Conservation (phyloP, 371 early-diverging fungal species). For the Mucor sp. region DNA sequence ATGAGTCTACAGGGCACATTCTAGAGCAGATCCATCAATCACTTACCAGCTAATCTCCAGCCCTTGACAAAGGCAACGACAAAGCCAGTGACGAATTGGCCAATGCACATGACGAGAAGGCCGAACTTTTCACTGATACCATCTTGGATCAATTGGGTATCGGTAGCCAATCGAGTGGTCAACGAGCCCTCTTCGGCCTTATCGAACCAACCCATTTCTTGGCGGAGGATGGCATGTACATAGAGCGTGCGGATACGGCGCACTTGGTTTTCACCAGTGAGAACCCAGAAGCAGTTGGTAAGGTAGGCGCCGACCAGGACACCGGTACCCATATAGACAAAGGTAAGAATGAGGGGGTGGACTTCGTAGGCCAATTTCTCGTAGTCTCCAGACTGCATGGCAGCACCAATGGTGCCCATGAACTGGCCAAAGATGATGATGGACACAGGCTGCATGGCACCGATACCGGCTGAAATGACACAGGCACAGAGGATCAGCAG, state of each 20-base stretch:
- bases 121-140: conserved; percentile 90
- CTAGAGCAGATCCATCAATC: background rate
- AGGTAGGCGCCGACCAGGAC: conserved; percentile 38
- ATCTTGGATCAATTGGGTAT: conserved; percentile 82
- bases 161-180: conserved; percentile 77
- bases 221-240: conserved; percentile 80
- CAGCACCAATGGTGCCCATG: conserved; percentile 21
- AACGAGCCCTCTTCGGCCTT: conserved; percentile 66
- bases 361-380: conserved; percentile 10
- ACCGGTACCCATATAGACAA: conserved; percentile 53
- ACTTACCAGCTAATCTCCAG: conserved; percentile 71
- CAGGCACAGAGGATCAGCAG: conserved; percentile 44
- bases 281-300: conserved; percentile 43
- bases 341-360: conserved; percentile 33
- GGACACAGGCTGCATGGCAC: conserved; percentile 34
- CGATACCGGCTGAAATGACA: conserved; percentile 26
- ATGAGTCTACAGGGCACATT: background rate
- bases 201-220: conserved; percentile 95
- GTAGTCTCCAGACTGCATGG: conserved; percentile 8
- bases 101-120: conserved; percentile 62
- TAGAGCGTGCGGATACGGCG: conserved; percentile 53
- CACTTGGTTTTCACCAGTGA: conserved; percentile 42
- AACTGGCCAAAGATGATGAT: conserved; percentile 52
- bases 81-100: conserved; percentile 86
- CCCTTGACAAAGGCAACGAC: conserved; percentile 85